Conservation (phyloP, 2,329 filamentous ascomycete genomes). For the Ophiosphaerella korrae region DNA sequence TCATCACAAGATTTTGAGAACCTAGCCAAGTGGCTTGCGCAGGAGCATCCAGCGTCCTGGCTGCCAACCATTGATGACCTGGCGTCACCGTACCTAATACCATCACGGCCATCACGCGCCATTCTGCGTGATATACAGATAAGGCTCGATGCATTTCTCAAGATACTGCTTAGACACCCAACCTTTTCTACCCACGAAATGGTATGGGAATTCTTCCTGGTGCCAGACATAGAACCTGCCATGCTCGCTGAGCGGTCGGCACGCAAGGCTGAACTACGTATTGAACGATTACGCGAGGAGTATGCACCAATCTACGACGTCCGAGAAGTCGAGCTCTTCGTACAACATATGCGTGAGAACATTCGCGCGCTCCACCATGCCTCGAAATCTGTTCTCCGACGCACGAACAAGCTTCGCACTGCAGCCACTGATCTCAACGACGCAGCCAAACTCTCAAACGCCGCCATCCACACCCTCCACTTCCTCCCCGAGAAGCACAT, state of each 20-base stretch:
- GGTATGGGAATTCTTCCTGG: slow-evolving; percentile 98
- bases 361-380: slow-evolving; percentile 83
- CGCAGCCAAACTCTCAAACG: slow-evolving; percentile 61
- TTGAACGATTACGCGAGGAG: slow-evolving; percentile 87
- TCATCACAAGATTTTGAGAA: slow-evolving; percentile 91
- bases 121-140: slow-evolving; percentile 87
- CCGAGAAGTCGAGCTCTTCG: slow-evolving; percentile 89
- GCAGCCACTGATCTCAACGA: slow-evolving; percentile 70
- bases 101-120: slow-evolving; percentile 86
- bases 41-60: slow-evolving; percentile 96
- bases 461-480: slow-evolving; percentile 59
- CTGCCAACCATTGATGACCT: slow-evolving; percentile 78
- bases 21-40: slow-evolving; percentile 77
- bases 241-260: slow-evolving; percentile 89
- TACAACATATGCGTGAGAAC: slow-evolving; percentile 87
- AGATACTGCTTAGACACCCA: slow-evolving; percentile 82
- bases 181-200: slow-evolving; percentile 97
- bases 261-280: slow-evolving; percentile 80
- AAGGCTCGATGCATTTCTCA: slow-evolving; percentile 84
- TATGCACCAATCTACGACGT: slow-evolving; percentile 80
- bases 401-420: slow-evolving; percentile 74
- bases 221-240: slow-evolving; percentile 87
- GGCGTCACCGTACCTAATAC: slow-evolving; percentile 89
- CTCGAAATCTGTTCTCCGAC: slow-evolving; percentile 79
- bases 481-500: slow-evolving; percentile 74